Percentiles rank a stretch among this genome's conserved stretches.
Evolutionary conservation across 192 early-diverging fungal genomes (phyloP).

Genomic region (Bifiguratus adelaidae): DNA sequence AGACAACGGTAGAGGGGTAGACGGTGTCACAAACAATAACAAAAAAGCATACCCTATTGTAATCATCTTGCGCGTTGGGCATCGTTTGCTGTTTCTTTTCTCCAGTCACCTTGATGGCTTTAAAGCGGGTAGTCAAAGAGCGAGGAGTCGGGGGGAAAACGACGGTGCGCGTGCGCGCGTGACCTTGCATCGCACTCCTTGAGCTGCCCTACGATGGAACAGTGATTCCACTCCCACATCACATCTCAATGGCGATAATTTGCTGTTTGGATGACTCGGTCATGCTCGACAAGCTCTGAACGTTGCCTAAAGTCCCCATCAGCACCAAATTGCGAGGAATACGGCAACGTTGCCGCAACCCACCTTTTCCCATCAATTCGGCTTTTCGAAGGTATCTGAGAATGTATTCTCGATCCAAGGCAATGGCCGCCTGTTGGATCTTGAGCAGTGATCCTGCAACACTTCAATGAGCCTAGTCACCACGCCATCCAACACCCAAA

Average conservation of each 20-base stretch:
- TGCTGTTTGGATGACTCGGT: neutral
- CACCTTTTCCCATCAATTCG: neutral
- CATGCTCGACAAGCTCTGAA: neutral
- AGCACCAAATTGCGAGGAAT: neutral
- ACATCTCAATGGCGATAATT: neutral
- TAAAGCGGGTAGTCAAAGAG: too few relatives aligned
- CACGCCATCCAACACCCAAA: neutral
- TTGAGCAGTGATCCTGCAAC: conserved; percentile 24
- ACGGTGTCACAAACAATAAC: too few relatives aligned
- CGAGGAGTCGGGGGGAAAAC: too few relatives aligned
- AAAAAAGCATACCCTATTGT: too few relatives aligned
- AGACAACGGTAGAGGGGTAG: too few relatives aligned
- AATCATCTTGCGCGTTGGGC: too few relatives aligned
- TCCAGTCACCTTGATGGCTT: too few relatives aligned
- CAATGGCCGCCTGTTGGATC: conserved; percentile 23
- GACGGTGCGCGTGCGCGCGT: too few relatives aligned
- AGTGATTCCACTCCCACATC: too few relatives aligned
- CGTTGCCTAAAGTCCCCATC: neutral
- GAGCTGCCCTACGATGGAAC: too few relatives aligned
- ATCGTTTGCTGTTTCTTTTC: too few relatives aligned
- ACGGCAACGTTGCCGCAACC: neutral
- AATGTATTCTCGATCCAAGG: conserved; percentile 15
- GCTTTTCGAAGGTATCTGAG: neutral
- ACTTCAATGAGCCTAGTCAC: neutral
- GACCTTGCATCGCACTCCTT: too few relatives aligned